phyloP scores from a whole-genome alignment of 345 rosid genomes.

The Firmiana major region DNA sequence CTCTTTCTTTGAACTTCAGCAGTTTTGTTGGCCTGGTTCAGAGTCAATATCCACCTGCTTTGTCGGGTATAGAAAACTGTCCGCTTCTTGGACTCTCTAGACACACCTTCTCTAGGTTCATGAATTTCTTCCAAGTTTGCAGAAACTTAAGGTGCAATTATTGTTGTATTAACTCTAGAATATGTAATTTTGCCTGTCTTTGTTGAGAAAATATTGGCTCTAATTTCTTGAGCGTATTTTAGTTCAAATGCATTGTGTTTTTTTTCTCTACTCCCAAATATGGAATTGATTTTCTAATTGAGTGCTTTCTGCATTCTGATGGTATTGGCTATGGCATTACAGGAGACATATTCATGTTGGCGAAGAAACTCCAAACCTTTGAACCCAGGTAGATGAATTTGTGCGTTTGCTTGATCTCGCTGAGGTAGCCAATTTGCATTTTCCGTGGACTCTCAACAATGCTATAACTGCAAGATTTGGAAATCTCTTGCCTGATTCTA shows the following conservation, averaged over 20 bases:
- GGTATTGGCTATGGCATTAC: not conserved
- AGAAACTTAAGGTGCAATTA: not conserved
- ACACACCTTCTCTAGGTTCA: not conserved
- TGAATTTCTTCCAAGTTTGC: not conserved
- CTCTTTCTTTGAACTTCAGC: not conserved
- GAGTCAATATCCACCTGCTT: no score
- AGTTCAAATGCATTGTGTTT: not conserved
- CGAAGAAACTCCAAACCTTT: conserved; percentile 47
- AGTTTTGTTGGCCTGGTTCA: not conserved
- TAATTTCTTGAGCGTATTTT: not conserved
- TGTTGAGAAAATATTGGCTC: not conserved
- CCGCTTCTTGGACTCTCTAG: not conserved
- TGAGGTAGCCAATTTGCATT: not conserved
- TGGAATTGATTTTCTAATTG: not conserved
- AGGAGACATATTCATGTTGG: conserved; percentile 74
- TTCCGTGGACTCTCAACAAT: not conserved
- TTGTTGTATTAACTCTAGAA: not conserved
- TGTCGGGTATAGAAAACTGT: not conserved
- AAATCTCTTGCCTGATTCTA: conserved; percentile 10
- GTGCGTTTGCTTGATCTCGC: not conserved
- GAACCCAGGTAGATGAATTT: conserved; percentile 34
- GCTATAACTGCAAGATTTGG: not conserved
- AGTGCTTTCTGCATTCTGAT: conserved; percentile 9
- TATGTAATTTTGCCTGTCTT: not conserved
- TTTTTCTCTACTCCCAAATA: not conserved